Conservation (phyloP, 163 green algal genomes). For the Volvox carteri region DNA sequence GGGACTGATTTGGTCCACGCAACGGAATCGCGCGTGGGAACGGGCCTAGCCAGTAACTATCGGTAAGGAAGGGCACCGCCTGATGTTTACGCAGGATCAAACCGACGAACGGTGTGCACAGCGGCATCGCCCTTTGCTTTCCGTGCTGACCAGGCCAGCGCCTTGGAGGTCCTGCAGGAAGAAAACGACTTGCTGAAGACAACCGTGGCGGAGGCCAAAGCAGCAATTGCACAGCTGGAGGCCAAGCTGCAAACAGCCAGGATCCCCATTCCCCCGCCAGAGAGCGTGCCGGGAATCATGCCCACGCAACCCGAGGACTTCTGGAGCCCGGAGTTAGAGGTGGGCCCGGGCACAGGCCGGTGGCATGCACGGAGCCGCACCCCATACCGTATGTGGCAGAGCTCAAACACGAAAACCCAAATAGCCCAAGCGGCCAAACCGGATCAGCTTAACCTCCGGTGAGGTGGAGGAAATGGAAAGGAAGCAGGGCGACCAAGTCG, state of each 20-base stretch:
- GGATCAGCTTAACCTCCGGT: too few species aligned
- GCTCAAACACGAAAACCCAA: too few species aligned
- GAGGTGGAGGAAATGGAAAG: too few species aligned
- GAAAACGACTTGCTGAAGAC: conserved; percentile 63
- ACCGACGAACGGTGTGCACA: not conserved
- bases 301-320: conserved; percentile 69
- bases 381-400: too few species aligned
- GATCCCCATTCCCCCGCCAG: conserved; percentile 18
- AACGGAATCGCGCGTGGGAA: too few species aligned
- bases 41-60: too few species aligned
- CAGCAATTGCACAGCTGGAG: conserved; percentile 51
- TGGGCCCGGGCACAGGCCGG: not conserved
- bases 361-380: too few species aligned
- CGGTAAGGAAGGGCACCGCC: too few species aligned
- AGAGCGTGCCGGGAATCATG: not conserved
- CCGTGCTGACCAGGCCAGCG: conserved; percentile 28
- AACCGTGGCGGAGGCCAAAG: conserved; percentile 51
- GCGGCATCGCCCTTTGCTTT: conserved; percentile 24
- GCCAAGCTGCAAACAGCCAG: conserved; percentile 9
- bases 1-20: too few species aligned
- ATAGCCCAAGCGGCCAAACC: too few species aligned
- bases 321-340: conserved; percentile 73
- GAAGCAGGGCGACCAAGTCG: too few species aligned
- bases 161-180: conserved; percentile 57
- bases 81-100: not conserved